These are phyloP conservation scores for Corymbia maculata DNA, from an alignment of 345 rosid genomes.

Conservation along the genomic window DNA sequence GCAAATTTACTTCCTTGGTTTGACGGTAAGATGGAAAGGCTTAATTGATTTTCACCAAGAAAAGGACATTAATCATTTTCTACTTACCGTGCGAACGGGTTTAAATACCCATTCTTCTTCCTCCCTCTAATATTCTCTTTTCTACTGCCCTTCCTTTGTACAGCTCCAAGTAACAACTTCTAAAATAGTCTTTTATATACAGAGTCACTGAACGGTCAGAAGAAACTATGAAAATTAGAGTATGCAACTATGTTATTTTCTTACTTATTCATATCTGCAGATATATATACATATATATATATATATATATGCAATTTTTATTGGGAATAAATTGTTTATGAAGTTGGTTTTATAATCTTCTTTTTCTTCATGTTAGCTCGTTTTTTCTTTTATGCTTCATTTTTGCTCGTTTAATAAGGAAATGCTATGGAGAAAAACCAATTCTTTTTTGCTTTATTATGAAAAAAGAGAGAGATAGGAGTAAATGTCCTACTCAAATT, in stretches of 20 bases:
- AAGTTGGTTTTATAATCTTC: background rate
- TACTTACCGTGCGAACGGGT: background rate
- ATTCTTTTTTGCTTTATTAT: too few species aligned
- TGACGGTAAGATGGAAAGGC: background rate
- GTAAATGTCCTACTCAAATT: too few species aligned
- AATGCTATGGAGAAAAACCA: background rate
- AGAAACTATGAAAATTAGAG: background rate
- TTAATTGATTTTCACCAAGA: background rate
- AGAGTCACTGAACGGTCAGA: fast-evolving
- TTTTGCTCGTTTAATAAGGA: background rate
- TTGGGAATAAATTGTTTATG: background rate
- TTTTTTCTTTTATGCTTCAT: background rate
- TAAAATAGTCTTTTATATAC: too few species aligned
- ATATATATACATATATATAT: too few species aligned
- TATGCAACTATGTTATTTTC: background rate
- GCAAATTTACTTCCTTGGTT: background rate
- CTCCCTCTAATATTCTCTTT: background rate
- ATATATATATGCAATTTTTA: too few species aligned
- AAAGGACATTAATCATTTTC: background rate
- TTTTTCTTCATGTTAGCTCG: background rate
- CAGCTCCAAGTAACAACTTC: too few species aligned
- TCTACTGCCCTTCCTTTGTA: background rate
- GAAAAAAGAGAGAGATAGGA: background rate
- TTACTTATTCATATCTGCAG: background rate
- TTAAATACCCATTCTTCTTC: background rate